phyloP scores from a whole-genome alignment of 164 flowering plant species.

The Kalanchoe fedtschenkoi region DNA sequence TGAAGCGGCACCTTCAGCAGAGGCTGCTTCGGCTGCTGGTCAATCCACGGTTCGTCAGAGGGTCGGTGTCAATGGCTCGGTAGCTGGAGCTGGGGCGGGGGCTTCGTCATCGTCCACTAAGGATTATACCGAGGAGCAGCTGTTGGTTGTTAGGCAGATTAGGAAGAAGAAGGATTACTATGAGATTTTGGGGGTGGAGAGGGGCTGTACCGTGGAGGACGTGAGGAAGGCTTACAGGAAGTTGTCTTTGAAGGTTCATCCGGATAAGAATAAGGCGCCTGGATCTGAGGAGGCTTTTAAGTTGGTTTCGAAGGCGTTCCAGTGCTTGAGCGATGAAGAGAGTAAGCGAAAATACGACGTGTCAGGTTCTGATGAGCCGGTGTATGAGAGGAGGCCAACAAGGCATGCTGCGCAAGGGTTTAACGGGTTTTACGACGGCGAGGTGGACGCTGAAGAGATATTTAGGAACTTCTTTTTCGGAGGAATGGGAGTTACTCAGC shows the following conservation, averaged over 20 bases:
- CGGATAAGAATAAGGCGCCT: constrained; percentile 86
- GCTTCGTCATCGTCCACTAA: constrained; percentile 23
- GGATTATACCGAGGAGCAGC: constrained; percentile 62
- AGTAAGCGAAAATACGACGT: constrained; percentile 56
- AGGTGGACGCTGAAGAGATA: constrained; percentile 78
- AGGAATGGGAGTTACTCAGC: constrained; percentile 53
- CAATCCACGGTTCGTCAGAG: constrained; percentile 27
- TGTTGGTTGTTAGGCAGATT: constrained; percentile 55
- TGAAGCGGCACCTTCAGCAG: constrained; percentile 11
- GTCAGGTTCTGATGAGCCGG: constrained; percentile 55
- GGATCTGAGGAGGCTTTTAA: constrained; percentile 96
- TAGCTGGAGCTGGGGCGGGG: constrained; percentile 5
- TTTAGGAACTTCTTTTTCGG: constrained; percentile 88
- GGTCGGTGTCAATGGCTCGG: constrained; percentile 20
- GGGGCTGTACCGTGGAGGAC: constrained; percentile 59
- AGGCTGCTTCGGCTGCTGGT: constrained; percentile 15
- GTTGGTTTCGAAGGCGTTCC: constrained; percentile 82
- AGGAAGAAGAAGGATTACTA: constrained; percentile 75
- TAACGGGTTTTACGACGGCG: constrained; percentile 62
- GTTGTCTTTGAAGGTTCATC: constrained; percentile 80
- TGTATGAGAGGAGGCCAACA: constrained; percentile 28
- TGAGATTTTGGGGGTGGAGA: constrained; percentile 72
- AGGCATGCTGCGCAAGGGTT: constrained; percentile 32
- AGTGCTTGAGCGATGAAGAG: constrained; percentile 74
- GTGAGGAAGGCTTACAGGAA: constrained; percentile 78